A percentile compares a stretch with the other conserved stretches of the same genome.
phyloP scores from a whole-genome alignment of 306 rosid genomes.

The Medicago ruthenica region DNA sequence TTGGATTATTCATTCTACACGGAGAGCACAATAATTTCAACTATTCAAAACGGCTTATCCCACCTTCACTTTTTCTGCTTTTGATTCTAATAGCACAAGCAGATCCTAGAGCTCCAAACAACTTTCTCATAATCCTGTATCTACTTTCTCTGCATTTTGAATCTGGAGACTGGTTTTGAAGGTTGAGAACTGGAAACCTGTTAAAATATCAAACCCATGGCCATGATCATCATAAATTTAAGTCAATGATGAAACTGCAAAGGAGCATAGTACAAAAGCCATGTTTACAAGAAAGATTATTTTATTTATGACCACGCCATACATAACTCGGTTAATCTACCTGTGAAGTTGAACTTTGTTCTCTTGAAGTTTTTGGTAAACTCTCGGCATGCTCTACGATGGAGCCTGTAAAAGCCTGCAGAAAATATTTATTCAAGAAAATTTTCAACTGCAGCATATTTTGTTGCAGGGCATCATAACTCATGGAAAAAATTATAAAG shows the following conservation, averaged over 20 bases:
- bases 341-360: constrained; percentile 57
- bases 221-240: constrained; percentile 15
- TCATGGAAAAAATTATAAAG: background rate
- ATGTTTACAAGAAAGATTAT: constrained; percentile 22
- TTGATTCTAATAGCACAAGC: constrained; percentile 29
- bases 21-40: constrained; percentile 12
- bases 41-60: constrained; percentile 11
- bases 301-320: background rate
- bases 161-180: constrained; percentile 84
- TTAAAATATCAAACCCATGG: constrained; percentile 29
- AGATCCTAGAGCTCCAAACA: constrained; percentile 28
- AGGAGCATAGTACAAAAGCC: constrained; percentile 3
- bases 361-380: constrained; percentile 47
- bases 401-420: constrained; percentile 90
- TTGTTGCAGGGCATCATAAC: background rate
- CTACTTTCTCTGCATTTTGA: constrained; percentile 88
- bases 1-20: background rate
- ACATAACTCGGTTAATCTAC: constrained; percentile 45
- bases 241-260: constrained; percentile 31
- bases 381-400: constrained; percentile 67
- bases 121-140: constrained; percentile 16
- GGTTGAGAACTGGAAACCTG: constrained; percentile 67
- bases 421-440: constrained; percentile 23
- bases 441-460: background rate
- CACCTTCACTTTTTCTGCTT: constrained; percentile 18